Percentiles rank a stretch among this genome's conserved stretches.
Conservation (phyloP, 1,284 basidiomycete genomes). For the Naganishia albida region DNA sequence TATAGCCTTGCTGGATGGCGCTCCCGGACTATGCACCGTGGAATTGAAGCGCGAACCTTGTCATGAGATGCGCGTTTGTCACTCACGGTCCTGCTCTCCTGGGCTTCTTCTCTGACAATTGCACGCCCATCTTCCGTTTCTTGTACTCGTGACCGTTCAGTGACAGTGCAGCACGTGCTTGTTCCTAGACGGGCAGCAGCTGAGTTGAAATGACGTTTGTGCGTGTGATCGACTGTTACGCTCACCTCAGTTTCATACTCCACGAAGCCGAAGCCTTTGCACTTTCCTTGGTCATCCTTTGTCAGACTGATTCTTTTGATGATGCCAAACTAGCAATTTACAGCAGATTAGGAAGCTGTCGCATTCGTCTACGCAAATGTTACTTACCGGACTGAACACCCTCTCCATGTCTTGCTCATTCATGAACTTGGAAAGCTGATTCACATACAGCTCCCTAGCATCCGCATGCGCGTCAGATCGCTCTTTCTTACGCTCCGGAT, state of each 20-base stretch:
- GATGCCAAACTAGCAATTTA: constrained; percentile 67
- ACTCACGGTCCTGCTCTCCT: constrained; percentile 1
- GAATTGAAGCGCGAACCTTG: neutral
- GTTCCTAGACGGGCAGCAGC: constrained; percentile 58
- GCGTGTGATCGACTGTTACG: constrained; percentile 1
- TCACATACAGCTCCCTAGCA: constrained; percentile 79
- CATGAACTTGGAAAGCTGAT: constrained; percentile 74
- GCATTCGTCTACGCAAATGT: neutral
- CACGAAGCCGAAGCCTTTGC: constrained; percentile 88
- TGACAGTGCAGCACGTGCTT: constrained; percentile 69
- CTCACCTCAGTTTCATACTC: constrained; percentile 81
- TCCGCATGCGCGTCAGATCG: constrained; percentile 81
- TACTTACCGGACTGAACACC: constrained; percentile 69
- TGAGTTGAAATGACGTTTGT: neutral
- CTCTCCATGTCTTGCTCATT: constrained; percentile 71
- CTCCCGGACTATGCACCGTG: neutral
- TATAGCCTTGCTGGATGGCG: constrained; percentile 5
- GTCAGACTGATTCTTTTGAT: constrained; percentile 79
- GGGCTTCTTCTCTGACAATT: constrained; percentile 10
- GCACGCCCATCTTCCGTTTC: constrained; percentile 80
- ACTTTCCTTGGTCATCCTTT: constrained; percentile 67
- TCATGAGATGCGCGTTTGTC: no score
- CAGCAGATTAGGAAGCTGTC: neutral
- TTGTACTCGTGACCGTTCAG: constrained; percentile 84
- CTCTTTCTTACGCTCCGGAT: constrained; percentile 83